phyloP scores from a whole-genome alignment of 257 asterid species.

The Solanum neorickii region DNA sequence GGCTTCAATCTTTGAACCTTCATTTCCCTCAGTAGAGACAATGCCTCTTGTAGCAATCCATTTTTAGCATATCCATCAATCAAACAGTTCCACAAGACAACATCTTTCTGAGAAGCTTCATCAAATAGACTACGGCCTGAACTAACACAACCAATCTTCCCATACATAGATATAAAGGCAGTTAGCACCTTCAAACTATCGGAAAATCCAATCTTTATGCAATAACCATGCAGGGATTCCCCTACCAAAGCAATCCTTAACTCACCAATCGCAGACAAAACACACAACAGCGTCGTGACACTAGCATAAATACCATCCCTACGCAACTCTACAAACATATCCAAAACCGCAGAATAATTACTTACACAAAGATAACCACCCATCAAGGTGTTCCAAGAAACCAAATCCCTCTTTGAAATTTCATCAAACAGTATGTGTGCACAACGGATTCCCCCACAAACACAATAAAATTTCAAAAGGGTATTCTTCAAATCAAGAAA shows the following conservation, averaged over 20 bases:
- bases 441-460: slow-evolving; percentile 24
- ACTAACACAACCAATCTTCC: slow-evolving; percentile 20
- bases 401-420: slow-evolving; percentile 26
- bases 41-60: slow-evolving; percentile 31
- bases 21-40: slow-evolving; percentile 24
- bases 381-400: slow-evolving; percentile 51
- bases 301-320: slow-evolving; percentile 8
- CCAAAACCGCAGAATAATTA: slow-evolving; percentile 14
- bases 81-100: slow-evolving; percentile 59
- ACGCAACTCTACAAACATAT: slow-evolving; percentile 24
- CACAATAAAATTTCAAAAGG: slow-evolving; percentile 43
- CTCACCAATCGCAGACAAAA: slow-evolving; percentile 26
- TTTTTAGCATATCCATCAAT: slow-evolving; percentile 49
- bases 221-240: slow-evolving; percentile 25
- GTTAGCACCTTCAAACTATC: slow-evolving; percentile 21
- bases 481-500: slow-evolving; percentile 39
- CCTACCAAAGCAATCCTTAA: slow-evolving; percentile 9
- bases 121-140: slow-evolving; percentile 34
- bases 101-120: slow-evolving; percentile 33
- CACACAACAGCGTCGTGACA: slow-evolving; percentile 26
- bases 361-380: slow-evolving; percentile 40
- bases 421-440: slow-evolving; percentile 59
- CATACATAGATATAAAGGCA: slow-evolving; percentile 48
- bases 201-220: slow-evolving; percentile 45
- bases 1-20: slow-evolving; percentile 21